Evolutionary conservation across 148 eudicot genomes (phyloP).

Genomic region (Persicaria tinctoria): DNA sequence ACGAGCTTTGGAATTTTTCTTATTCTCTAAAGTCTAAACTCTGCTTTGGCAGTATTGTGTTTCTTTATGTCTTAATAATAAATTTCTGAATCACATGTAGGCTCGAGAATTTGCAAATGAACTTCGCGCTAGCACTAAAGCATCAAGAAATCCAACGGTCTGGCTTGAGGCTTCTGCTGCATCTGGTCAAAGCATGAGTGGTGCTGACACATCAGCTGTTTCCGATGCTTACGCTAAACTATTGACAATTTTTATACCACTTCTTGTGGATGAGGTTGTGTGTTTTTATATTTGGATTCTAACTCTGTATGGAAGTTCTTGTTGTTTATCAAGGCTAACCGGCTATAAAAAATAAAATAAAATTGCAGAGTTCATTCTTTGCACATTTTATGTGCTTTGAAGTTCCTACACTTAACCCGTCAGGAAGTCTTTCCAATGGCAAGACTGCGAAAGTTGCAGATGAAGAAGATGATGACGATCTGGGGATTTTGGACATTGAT

Average conservation of each 20-base stretch:
- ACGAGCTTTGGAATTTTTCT: too few relatives aligned
- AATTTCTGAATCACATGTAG: slow-evolving; percentile 29
- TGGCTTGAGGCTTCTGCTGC: slow-evolving; percentile 85
- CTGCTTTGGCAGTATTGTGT: too few relatives aligned
- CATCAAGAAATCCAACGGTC: slow-evolving; percentile 68
- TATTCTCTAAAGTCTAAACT: too few relatives aligned
- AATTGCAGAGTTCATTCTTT: slow-evolving; percentile 86
- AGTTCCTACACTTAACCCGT: slow-evolving; percentile 79
- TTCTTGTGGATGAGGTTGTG: slow-evolving; percentile 87
- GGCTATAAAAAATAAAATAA: slow-evolving; percentile 9
- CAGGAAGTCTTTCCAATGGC: slow-evolving; percentile 49
- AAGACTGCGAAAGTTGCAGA: slow-evolving; percentile 37
- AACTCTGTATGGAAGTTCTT: neutral
- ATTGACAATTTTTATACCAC: slow-evolving; percentile 85
- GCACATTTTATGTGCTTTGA: slow-evolving; percentile 98
- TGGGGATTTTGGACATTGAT: slow-evolving; percentile 85
- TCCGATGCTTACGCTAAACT: slow-evolving; percentile 92
- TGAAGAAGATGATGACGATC: slow-evolving; percentile 62
- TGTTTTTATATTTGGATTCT: neutral
- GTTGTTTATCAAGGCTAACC: slow-evolving; percentile 9
- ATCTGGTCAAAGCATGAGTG: slow-evolving; percentile 57
- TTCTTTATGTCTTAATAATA: too few relatives aligned
- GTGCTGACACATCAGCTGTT: slow-evolving; percentile 81
- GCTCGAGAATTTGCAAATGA: slow-evolving; percentile 97
- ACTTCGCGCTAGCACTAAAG: slow-evolving; percentile 91